Base-by-base conservation (phyloP, 2,329 filamentous ascomycete genomes). In the Aspergillus amoenus region DNA sequence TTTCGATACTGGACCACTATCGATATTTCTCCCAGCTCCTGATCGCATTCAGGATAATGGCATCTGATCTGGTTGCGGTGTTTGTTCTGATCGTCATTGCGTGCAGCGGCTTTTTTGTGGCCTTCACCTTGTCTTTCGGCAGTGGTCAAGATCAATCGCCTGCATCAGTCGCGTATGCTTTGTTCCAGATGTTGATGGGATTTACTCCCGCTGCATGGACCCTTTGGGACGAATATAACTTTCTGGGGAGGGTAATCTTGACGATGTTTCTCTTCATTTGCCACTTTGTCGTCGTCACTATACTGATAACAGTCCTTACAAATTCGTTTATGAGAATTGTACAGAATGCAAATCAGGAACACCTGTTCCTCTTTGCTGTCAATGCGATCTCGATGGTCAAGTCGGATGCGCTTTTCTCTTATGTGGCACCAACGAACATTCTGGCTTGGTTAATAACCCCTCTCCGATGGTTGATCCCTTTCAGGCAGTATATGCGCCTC, bases 331-430 rank as follows among this genome's bases (percentile, higher is more conserved):
- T 95, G 89, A 87, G 89, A 2, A 93, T 97, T 70, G 91, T 94
- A 2, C 91, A 91, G 51, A 97, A 97, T 69, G 92, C 93, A 7
- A 91, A 91, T 54, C 89, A 97, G 71, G 93, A 97, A 74, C 93
- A 97, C 66, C 85, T 88, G 63, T 97, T 96, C 70, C 77, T 97
- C 2, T 97, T 97, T 69, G 93, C 93, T 0, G 92, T 97, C 72
- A 97, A 97, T 70, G 95, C 93, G 4, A 96, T 97, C 49, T 95
- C 91, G 4, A 95, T 96, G 90, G 93, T 97, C 63, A 97, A 97
- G 74, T 96, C 94, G n/a, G 93, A 97, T 71, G 90, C 92, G 0
- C 79, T 97, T 0, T 97, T 97, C 78, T 95, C 91, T 3, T 97
- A 97, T 70, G 85, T 97, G 59, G 90, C 93, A 1, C 93, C 93